Evolutionary conservation across 2,329 filamentous ascomycete species (phyloP), one percentile per base, ranked within the genome.

Genomic region (Ceratocystis albifundus): DNA sequence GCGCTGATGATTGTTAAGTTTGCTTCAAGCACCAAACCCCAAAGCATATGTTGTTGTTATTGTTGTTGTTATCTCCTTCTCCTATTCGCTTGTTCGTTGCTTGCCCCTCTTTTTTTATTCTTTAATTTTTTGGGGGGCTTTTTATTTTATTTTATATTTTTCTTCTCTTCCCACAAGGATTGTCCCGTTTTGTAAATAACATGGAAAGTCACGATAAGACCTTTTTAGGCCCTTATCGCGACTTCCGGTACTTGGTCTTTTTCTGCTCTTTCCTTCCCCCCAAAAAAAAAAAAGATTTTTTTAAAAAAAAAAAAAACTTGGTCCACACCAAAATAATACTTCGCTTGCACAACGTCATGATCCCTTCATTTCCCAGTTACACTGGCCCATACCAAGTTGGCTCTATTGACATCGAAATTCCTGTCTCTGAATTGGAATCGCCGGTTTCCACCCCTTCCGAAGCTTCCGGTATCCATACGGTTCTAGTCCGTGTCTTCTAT

Each of bases 401-500:
- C 69, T 89, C 87, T 1, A 79, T 90, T 70, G 90, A 95, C 71
- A 80, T 93, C 70, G 90, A 96, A 76, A 83, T 95, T 17, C 88
- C 90, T 55, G 79, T 88, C 8, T 78, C 80, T 32, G 80, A 84
- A 61, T 76, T 87, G 4, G 73, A 80, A 1, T 78, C 82, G 0
- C 83, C 85, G 0, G 78, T 81, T 25, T 77, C 80, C 2, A 74
- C 78, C 6, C 82, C 84, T 4, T 77, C 80, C 6, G 79, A 81
- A 62, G 80, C 84, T 4, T 75, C 76, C 66, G 78, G 79, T 57
- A 84, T 92, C 59, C 78, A 84, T 22, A 96, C 90, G 0, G 80
- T 95, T 30, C 86, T 88, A 66, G 94, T 90, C 74, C 84, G 90
- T 69, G 80, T 95, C 67, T 96, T 89, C 76, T 95, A 95, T 73